Base-by-base conservation (phyloP, 2,329 filamentous ascomycete species). In the Diaporthe citrichinensis region DNA sequence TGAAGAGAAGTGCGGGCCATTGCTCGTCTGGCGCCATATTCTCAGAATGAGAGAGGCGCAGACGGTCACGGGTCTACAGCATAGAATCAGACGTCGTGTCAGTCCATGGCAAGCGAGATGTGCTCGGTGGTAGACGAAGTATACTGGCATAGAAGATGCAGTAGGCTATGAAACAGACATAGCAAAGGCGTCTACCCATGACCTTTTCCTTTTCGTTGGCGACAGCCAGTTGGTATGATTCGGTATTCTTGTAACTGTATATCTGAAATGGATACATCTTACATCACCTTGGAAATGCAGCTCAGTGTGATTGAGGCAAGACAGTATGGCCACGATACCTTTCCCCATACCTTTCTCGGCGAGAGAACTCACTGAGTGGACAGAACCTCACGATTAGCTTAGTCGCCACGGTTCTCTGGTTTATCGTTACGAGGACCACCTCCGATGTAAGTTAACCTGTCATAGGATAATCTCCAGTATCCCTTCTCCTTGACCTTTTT, bases 141-240 rank as follows among this genome's bases (percentile, higher is more conserved):
- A 41, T 28, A 23, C 34, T 23, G 46, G 34, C 49, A 34, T 55
- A 69, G 65, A 69, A 36, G 65, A 41, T 69, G 49, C 49, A 69
- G 34, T 69, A 39, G 34, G 65, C 65, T 69, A 55, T 69, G 65
- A 55, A 55, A 69, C 65, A 69, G 65, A 53, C 34, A 69, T 69
- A 55, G 65, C 49, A 20, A 69, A 15, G 49, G 49, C 65, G 31
- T 69, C n/a, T 39, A n/a, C n/a, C 34, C 3, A 23, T 5, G n/a
- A 17, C 49, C 46, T 41, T 69, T 69, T 69, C 31, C n/a, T 55
- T 69, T 39, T 55, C 12, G 14, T 69, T n/a, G 23, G 25, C 41
- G 25, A 12, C 65, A 36, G 17, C 49, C 34, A 14, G 49, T 41
- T 41, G 65, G 46, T 28, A 55, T 55, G n/a, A 28, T 23, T 28